Evolutionary conservation across 1,284 basidiomycete genomes (phyloP).

Genomic region (Pisolithus thermaeus): DNA sequence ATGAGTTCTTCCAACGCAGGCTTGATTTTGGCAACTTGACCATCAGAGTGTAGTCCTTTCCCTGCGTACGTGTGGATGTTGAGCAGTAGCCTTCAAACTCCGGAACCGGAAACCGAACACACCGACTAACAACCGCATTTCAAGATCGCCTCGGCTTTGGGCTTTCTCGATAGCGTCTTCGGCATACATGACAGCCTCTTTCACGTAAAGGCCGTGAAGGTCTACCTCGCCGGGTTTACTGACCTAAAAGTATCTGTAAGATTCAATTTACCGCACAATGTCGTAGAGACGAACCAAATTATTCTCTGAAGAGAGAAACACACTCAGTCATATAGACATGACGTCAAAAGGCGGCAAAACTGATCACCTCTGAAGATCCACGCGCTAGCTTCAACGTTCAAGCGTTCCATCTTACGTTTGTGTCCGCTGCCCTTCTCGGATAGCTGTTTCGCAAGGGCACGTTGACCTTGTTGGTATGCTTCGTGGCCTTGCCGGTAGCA

Average conservation of each 20-base stretch:
- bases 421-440: constrained; percentile 81
- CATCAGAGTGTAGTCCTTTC: constrained; percentile 83
- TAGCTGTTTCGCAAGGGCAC: constrained; percentile 78
- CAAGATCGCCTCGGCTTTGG: constrained; percentile 56
- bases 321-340: background rate
- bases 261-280: background rate
- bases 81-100: background rate
- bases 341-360: background rate
- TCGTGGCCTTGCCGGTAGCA: constrained; percentile 62
- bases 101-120: constrained; percentile 23
- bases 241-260: constrained; percentile 37
- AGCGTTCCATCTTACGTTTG: constrained; percentile 70
- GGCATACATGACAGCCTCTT: constrained; percentile 77
- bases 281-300: constrained; percentile 52
- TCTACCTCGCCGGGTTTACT: constrained; percentile 75
- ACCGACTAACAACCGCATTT: constrained; percentile 85
- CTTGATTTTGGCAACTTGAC: constrained; percentile 82
- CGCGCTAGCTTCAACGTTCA: constrained; percentile 82
- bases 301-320: constrained; percentile 53
- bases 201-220: constrained; percentile 89
- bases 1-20: constrained; percentile 90
- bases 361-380: constrained; percentile 81
- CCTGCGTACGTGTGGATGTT: constrained; percentile 28
- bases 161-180: constrained; percentile 69
- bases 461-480: constrained; percentile 68